Base-by-base conservation (phyloP, 2,329 filamentous ascomycete genomes). In the Xylaria sp. region DNA sequence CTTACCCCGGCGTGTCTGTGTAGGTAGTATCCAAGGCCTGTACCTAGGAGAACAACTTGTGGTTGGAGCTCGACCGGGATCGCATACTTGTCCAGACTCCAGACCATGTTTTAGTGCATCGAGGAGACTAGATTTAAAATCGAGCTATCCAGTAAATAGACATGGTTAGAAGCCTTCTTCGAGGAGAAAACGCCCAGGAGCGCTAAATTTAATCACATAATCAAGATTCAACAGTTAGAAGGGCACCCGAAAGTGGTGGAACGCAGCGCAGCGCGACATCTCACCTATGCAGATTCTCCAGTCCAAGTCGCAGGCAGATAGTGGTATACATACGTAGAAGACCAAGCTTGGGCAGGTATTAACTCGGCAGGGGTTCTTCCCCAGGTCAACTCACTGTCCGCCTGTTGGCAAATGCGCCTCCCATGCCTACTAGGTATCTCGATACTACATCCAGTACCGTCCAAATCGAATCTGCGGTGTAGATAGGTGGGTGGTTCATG, bases 351-450 rank as follows among this genome's bases (percentile, higher is more conserved):
- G 28, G 5, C 28, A 31, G 28, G 28, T 31, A 9, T 31, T 5
- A 5, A 31, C 28, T 31, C 15, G 49, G 45, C 61, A 60, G 35
- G 61, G 61, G 33, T 64, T 37, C 46, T 62, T 60, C 60, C 52
- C 63, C 63, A 62, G 58, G 62, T 40, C n/a, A n/a, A n/a, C n/a
- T 46, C 59, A 62, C 45, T 58, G 62, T 58, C 54, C 58, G 55
- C 62, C 50, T 61, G 47, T 51, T 61, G 58, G 58, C 46, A 51
- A 42, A 57, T 63, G 60, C 59, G 58, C 51, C 33, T 42, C 28
- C 37, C 19, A 47, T 50, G n/a, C 5, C 14, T 46, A 23, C 40
- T 42, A 23, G 28, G 21, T 47, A 28, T 47, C 25, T 47, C 8
- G 12, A 47, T 47, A 28, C 45, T 17, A 47, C 45, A 31, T 31